A percentile compares a stretch with the other conserved stretches of the same genome.
phyloP scores from a whole-genome alignment of 164 flowering plant genomes.

The Saururus chinensis region DNA sequence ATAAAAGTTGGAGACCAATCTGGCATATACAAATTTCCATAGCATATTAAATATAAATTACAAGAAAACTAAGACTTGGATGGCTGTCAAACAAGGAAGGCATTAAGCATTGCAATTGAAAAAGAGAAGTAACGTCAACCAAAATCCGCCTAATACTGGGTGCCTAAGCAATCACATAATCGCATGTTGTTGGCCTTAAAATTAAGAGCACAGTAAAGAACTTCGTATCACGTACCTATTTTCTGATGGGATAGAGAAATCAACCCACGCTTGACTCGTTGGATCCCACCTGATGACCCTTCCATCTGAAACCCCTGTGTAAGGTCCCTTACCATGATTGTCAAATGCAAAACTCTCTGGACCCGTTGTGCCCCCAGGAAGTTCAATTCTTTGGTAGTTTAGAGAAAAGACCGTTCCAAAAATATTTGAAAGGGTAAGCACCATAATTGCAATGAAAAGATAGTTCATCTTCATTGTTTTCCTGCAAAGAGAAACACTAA shows the following conservation, averaged over 20 bases:
- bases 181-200: background rate
- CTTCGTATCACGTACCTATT: background rate
- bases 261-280: slow-evolving; percentile 1
- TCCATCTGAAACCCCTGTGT: slow-evolving; percentile 91
- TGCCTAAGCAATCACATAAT: background rate
- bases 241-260: slow-evolving; percentile 5
- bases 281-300: slow-evolving; percentile 24
- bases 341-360: slow-evolving; percentile 89
- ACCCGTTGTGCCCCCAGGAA: slow-evolving; percentile 38
- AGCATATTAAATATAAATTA: too few relatives aligned
- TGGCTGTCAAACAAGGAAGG: too few relatives aligned
- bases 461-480: too few relatives aligned
- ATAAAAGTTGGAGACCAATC: too few relatives aligned
- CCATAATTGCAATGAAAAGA: too few relatives aligned
- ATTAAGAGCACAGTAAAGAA: background rate
- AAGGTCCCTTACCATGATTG: slow-evolving; percentile 72
- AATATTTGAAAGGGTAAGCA: too few relatives aligned
- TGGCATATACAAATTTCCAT: too few relatives aligned
- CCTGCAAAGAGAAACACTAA: too few relatives aligned
- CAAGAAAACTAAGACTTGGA: too few relatives aligned
- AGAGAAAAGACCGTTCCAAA: too few relatives aligned
- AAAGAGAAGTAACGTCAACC: background rate
- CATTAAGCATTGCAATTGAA: background rate
- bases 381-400: background rate
- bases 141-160: too few relatives aligned